Evolutionary conservation across 805 yeast species (phyloP).

Genomic region (Wickerhamomyces kurtzmanii): DNA sequence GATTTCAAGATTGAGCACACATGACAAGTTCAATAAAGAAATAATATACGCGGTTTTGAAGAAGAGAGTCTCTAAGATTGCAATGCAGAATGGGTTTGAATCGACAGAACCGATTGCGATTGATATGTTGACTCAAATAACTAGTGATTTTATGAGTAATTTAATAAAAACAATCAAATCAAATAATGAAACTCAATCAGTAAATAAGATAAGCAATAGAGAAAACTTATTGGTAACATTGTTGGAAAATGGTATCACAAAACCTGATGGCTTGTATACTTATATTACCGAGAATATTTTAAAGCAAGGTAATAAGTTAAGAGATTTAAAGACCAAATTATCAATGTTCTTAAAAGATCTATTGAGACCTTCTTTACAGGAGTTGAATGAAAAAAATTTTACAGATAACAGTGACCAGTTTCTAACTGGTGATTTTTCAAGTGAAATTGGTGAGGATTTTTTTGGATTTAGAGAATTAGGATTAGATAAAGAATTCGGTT

Average conservation of each 20-base stretch:
- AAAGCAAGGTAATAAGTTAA: constrained; percentile 59
- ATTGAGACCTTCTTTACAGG: constrained; percentile 70
- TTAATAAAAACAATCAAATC: constrained; percentile 60
- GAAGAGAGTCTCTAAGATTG: constrained; percentile 63
- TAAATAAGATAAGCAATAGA: constrained; percentile 18
- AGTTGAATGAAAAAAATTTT: constrained; percentile 68
- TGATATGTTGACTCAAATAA: constrained; percentile 71
- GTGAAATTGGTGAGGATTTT: constrained; percentile 92
- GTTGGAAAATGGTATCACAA: constrained; percentile 78
- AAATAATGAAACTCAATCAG: constrained; percentile 53
- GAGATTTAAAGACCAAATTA: constrained; percentile 58
- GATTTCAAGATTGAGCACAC: constrained; percentile 62
- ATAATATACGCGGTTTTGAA: constrained; percentile 59
- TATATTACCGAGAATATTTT: constrained; percentile 66
- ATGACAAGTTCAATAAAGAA: constrained; percentile 48
- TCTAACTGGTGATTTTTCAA: constrained; percentile 88
- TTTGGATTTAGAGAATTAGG: constrained; percentile 96
- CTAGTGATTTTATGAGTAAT: constrained; percentile 71
- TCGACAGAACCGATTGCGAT: constrained; percentile 69
- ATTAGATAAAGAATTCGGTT: constrained; percentile 81
- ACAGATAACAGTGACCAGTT: constrained; percentile 90
- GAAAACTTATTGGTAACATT: constrained; percentile 54
- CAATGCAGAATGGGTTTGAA: constrained; percentile 92
- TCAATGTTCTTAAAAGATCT: constrained; percentile 68
- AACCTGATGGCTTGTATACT: constrained; percentile 65